phyloP scores from a whole-genome alignment of 495 filamentous ascomycete genomes.

The Echria macrotheca region DNA sequence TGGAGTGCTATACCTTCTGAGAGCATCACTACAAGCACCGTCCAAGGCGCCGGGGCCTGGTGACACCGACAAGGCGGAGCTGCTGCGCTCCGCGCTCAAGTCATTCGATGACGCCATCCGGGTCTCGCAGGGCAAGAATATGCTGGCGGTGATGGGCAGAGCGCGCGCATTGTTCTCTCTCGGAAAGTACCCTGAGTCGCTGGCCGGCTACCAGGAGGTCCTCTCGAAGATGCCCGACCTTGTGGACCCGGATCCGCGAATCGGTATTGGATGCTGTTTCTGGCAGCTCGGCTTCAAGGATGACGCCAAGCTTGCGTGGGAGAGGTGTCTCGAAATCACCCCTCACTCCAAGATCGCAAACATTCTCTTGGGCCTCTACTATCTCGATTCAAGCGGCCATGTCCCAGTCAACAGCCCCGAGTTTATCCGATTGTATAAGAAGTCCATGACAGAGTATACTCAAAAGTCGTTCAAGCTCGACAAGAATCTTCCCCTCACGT shows the following conservation, averaged over 20 bases:
- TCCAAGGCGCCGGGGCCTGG: slow-evolving; percentile 59
- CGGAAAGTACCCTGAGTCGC: slow-evolving; percentile 72
- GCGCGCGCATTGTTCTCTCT: slow-evolving; percentile 78
- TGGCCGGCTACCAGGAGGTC: slow-evolving; percentile 81
- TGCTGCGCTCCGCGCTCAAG: slow-evolving; percentile 75
- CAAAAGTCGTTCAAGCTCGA: slow-evolving; percentile 94
- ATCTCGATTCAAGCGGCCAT: slow-evolving; percentile 75
- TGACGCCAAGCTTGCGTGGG: slow-evolving; percentile 84
- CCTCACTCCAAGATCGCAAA: slow-evolving; percentile 86
- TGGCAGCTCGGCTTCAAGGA: slow-evolving; percentile 95
- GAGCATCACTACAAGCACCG: slow-evolving; percentile 74
- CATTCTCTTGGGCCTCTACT: slow-evolving; percentile 80
- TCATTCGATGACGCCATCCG: slow-evolving; percentile 90
- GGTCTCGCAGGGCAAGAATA: slow-evolving; percentile 74
- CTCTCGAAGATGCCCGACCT: slow-evolving; percentile 77
- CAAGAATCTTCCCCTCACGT: slow-evolving; percentile 85
- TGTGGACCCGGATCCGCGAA: slow-evolving; percentile 89
- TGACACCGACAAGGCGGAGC: slow-evolving; percentile 72
- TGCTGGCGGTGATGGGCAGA: slow-evolving; percentile 84
- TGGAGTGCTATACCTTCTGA: slow-evolving; percentile 81
- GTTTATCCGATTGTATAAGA: slow-evolving; percentile 78
- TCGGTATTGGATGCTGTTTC: slow-evolving; percentile 91
- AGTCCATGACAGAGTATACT: slow-evolving; percentile 89
- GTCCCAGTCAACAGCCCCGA: slow-evolving; percentile 67
- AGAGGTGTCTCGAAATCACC: slow-evolving; percentile 79